Evolutionary conservation across 139 green algal species (phyloP).

Genomic region (Haematococcus sp.): DNA sequence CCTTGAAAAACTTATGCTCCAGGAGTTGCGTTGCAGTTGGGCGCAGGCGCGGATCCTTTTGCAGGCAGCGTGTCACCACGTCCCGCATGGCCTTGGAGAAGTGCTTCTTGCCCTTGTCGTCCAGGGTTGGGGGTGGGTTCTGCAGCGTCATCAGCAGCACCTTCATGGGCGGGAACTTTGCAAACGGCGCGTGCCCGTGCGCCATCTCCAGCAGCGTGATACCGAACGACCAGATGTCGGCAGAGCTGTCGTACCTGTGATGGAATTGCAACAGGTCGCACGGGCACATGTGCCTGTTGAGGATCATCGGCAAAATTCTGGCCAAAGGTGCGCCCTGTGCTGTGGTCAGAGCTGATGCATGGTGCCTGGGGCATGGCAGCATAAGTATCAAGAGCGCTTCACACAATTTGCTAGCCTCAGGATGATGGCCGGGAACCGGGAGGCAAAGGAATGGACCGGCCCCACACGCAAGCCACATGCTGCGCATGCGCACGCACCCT

Average conservation of each 20-base stretch:
- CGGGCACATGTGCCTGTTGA: too few relatives aligned
- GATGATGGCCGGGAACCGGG: too few relatives aligned
- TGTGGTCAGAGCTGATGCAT: too few relatives aligned
- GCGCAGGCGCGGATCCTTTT: constrained; percentile 90
- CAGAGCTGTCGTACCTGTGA: constrained; percentile 77
- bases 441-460: too few relatives aligned
- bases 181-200: constrained; percentile 97
- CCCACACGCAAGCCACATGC: too few relatives aligned
- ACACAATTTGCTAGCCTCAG: too few relatives aligned
- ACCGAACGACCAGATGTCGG: constrained; percentile 99
- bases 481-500: constrained; percentile 49
- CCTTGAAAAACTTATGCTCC: constrained; percentile 99
- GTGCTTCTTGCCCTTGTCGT: constrained; percentile 71
- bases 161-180: constrained; percentile 99
- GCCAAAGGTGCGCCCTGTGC: too few relatives aligned
- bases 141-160: constrained; percentile 93
- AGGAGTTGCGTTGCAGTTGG: constrained; percentile 91
- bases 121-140: constrained; percentile 91
- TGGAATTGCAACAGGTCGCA: too few relatives aligned
- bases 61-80: constrained; percentile 91
- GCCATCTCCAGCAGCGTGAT: constrained; percentile 98
- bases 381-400: too few relatives aligned
- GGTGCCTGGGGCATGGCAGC: too few relatives aligned
- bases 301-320: too few relatives aligned
- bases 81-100: constrained; percentile 91